These are phyloP conservation scores for Dalbergia cultrata DNA, from an alignment of 306 rosid genomes.

Conservation along the genomic window DNA sequence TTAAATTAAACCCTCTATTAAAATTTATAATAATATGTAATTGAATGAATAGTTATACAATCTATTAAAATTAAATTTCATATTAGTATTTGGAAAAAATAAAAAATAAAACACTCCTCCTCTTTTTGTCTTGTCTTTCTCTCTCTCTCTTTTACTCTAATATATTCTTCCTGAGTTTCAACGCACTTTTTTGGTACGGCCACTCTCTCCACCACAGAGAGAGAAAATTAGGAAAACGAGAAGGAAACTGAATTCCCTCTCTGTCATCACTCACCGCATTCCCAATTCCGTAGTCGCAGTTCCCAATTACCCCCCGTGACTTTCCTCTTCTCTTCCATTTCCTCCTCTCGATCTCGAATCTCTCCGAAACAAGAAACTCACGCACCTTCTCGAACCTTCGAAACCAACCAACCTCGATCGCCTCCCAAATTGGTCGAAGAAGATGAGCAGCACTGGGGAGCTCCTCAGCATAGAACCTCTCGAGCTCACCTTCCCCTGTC, in stretches of 20 bases:
- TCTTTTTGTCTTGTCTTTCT: too few species aligned
- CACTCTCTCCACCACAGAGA: conserved; percentile 47
- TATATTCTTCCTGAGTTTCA: conserved; percentile 22
- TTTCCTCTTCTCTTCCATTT: background rate
- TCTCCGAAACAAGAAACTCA: conserved; percentile 22
- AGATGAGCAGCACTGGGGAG: conserved; percentile 76
- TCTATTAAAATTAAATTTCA: too few species aligned
- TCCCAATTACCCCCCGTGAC: conserved; percentile 27
- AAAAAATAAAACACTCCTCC: background rate
- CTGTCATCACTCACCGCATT: conserved; percentile 29
- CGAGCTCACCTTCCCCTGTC: conserved; percentile 92
- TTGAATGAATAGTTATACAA: too few species aligned
- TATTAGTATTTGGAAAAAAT: conserved; percentile 5
- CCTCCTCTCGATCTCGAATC: conserved; percentile 60
- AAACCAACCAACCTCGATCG: conserved; percentile 7
- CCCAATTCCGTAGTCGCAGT: background rate
- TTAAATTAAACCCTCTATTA: too few species aligned
- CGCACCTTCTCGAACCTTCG: conserved; percentile 32
- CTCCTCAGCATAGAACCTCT: conserved; percentile 91
- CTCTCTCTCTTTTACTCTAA: background rate
- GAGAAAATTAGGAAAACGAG: conserved; percentile 32
- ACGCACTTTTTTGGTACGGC: conserved; percentile 42
- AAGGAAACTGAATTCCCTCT: conserved; percentile 31
- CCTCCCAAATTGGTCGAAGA: conserved; percentile 45
- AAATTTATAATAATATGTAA: too few species aligned